A percentile compares a stretch with the other conserved stretches of the same genome.
phyloP scores from a whole-genome alignment of 495 filamentous ascomycete genomes.

The Podospora didyma region DNA sequence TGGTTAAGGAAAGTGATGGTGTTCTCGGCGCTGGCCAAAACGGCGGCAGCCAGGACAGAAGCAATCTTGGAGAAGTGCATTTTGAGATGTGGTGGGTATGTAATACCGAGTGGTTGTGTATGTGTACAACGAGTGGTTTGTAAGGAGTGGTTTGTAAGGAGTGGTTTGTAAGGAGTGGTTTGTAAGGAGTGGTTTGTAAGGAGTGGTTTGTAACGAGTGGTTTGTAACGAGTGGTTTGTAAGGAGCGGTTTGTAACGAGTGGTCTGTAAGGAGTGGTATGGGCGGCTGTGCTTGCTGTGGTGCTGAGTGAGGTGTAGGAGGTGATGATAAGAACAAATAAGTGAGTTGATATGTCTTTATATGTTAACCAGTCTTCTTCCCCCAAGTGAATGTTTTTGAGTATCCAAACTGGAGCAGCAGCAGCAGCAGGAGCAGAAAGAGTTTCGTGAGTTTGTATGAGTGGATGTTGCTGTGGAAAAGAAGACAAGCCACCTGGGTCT shows the following conservation, averaged over 20 bases:
- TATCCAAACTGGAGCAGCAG: too few relatives aligned
- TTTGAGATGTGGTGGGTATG: constrained; percentile 4
- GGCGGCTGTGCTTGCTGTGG: too few relatives aligned
- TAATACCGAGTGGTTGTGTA: constrained; percentile 4
- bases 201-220: background rate
- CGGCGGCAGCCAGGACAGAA: constrained; percentile 24
- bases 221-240: constrained; percentile 2
- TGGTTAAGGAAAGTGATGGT: constrained; percentile 46
- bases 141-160: background rate
- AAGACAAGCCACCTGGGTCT: constrained; percentile 1
- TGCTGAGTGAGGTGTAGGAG: too few relatives aligned
- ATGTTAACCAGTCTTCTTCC: too few relatives aligned
- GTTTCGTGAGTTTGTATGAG: background rate
- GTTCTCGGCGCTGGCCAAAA: constrained; percentile 34
- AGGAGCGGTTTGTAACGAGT: background rate
- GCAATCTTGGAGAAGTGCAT: constrained; percentile 31
- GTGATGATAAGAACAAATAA: too few relatives aligned
- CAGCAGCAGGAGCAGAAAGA: background rate
- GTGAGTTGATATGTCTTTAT: too few relatives aligned
- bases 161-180: constrained; percentile 11
- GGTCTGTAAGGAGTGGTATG: background rate
- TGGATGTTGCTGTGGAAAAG: background rate
- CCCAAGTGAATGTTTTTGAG: too few relatives aligned
- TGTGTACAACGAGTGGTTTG: background rate
- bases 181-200: constrained; percentile 29